phyloP scores from a whole-genome alignment of 1,284 basidiomycete genomes.

The Ganoderma lucidum region DNA sequence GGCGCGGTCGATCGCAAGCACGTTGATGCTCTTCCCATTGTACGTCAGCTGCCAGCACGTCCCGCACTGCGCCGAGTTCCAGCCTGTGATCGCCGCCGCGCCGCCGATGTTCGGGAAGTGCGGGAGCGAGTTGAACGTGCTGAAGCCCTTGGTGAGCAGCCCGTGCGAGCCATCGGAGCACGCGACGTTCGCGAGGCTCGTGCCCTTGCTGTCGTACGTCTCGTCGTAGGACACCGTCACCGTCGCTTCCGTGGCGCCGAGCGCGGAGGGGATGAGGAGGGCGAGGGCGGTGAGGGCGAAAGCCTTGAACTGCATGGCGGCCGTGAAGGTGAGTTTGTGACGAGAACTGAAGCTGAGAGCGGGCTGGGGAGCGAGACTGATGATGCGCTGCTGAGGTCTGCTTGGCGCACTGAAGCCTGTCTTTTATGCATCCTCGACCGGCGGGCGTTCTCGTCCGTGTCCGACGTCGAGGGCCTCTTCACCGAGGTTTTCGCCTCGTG shows the following conservation, averaged over 20 bases:
- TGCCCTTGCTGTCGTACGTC: slow-evolving; percentile 49
- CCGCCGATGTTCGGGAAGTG: slow-evolving; percentile 61
- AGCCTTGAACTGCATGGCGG: slow-evolving; percentile 37
- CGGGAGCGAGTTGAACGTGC: slow-evolving; percentile 56
- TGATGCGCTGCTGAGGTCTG: not conserved
- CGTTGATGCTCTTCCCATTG: slow-evolving; percentile 46
- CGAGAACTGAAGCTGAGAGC: not conserved
- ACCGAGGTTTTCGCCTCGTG: not conserved
- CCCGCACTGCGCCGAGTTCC: slow-evolving; percentile 52
- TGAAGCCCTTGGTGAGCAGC: slow-evolving; percentile 52
- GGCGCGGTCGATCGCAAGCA: slow-evolving; percentile 52
- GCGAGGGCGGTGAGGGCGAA: slow-evolving; percentile 37
- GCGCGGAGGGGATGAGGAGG: slow-evolving; percentile 32
- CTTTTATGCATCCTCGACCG: not conserved
- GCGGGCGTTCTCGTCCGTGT: not conserved
- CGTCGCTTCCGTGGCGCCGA: slow-evolving; percentile 26
- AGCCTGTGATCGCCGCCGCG: slow-evolving; percentile 49
- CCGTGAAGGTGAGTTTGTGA: not conserved
- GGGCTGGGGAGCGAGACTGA: slow-evolving; percentile 1
- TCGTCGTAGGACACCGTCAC: slow-evolving; percentile 49
- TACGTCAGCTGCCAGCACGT: slow-evolving; percentile 55
- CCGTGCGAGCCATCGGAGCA: slow-evolving; percentile 59
- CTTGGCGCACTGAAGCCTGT: not conserved
- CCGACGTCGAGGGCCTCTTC: not conserved
- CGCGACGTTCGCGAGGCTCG: slow-evolving; percentile 47